Evolutionary conservation across 2,329 filamentous ascomycete species (phyloP), one percentile per base, ranked within the genome.

Genomic region (Scleromitrula shiraiana): DNA sequence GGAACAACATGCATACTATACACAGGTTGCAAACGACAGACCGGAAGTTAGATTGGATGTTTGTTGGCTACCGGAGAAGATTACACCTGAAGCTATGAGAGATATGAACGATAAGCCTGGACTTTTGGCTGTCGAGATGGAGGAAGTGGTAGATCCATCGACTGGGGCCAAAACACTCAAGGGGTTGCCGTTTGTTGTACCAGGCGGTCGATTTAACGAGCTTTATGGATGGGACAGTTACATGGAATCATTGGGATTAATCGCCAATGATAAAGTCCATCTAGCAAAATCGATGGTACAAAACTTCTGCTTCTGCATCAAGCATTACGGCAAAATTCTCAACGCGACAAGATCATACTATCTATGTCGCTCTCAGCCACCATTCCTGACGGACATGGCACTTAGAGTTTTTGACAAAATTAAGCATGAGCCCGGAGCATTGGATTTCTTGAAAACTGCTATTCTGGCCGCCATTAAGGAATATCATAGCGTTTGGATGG

Each of bases 141-240:
- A 93, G 59, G 80, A 90, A 63, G 74, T 78, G 35, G 71, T 68
- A 10, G 78, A 95, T 59, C 77, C 78, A 4, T 70, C 70, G 20
- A 85, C 85, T 3, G 83, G 83, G 32, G 75, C 85, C 63, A 80
- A 78, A 53, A 84, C 84, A 3, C 71, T 94, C 33, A 75, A 76
- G 29, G 93, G 93, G 3, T 74, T 94, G 50, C 91, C 93, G 0
- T 98, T 97, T 59, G 89, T 97, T n/a, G 93, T 98, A 3, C 93
- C 93, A 0, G 93, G 93, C 51, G 93, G 93, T 20, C 81, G 93
- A 24, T 98, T 98, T 80, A 98, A 98, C 67, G 93, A 98, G 67
- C 70, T 98, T 19, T 98, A 98, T 64, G 91, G 91, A 39, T 98
- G 93, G 93, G 93, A 98, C 68, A 96, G 89, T 65, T 98, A 97